phyloP scores from a whole-genome alignment of 257 asterid genomes.

The Solanum chiquidenum region DNA sequence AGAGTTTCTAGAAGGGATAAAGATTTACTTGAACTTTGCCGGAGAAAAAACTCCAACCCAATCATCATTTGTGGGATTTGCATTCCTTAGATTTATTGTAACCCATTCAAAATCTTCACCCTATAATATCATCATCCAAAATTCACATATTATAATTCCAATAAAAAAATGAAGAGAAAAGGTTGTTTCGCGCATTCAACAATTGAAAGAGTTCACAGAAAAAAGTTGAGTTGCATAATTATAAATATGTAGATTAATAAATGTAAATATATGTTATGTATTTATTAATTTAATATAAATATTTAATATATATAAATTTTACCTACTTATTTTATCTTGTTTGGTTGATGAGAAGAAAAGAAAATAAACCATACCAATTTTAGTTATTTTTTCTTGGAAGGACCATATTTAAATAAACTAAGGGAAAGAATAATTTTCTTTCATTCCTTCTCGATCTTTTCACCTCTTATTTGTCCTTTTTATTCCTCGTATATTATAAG shows the following conservation, averaged over 20 bases:
- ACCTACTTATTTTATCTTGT: not conserved
- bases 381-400: not conserved
- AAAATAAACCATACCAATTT: not conserved
- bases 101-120: constrained; percentile 38
- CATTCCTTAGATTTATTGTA: constrained; percentile 12
- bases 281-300: not conserved
- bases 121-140: constrained; percentile 5
- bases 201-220: not conserved
- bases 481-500: not conserved
- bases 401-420: not conserved
- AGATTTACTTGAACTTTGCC: not conserved
- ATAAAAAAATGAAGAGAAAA: too few species aligned
- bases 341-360: not conserved
- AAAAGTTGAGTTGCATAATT: too few species aligned
- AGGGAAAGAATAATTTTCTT: not conserved
- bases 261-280: too few species aligned
- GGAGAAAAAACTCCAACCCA: constrained; percentile 31
- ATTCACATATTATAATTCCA: too few species aligned
- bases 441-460: not conserved
- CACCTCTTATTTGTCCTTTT: not conserved
- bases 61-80: constrained; percentile 33
- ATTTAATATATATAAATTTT: not conserved
- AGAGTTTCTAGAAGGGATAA: too few species aligned
- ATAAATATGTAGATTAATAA: too few species aligned
- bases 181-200: not conserved